These are phyloP conservation scores for Crepidotus variabilis DNA, from an alignment of 768 basidiomycete genomes.

Conservation along the genomic window DNA sequence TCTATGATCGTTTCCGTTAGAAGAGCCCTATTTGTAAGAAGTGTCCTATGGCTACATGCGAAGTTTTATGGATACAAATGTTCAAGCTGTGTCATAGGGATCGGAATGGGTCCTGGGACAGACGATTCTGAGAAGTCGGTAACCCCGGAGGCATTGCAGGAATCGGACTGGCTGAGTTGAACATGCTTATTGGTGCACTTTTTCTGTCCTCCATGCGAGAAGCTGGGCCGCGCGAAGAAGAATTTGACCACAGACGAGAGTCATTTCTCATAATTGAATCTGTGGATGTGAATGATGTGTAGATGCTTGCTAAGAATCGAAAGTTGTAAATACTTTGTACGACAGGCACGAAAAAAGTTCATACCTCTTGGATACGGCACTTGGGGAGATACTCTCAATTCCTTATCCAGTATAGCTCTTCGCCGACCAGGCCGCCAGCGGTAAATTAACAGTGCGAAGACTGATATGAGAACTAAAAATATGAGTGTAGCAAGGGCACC, in stretches of 20 bases:
- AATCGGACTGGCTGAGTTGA: not conserved
- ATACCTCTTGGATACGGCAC: too few species aligned
- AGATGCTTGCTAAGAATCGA: constrained; percentile 24
- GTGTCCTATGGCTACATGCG: too few species aligned
- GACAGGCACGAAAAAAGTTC: too few species aligned
- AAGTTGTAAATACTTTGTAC: not conserved
- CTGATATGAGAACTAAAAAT: constrained; percentile 9
- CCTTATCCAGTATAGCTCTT: not conserved
- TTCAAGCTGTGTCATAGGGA: not conserved
- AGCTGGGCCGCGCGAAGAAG: constrained; percentile 20
- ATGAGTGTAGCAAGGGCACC: constrained; percentile 6
- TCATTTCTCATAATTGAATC: constrained; percentile 31
- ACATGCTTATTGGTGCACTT: constrained; percentile 8
- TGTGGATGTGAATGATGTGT: constrained; percentile 31
- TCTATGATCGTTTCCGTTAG: not conserved
- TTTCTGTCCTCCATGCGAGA: constrained; percentile 13
- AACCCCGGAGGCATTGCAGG: not conserved
- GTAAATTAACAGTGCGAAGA: constrained; percentile 9
- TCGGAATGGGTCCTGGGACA: not conserved
- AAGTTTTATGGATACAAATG: not conserved
- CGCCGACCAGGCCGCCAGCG: constrained; percentile 5
- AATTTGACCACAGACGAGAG: constrained; percentile 22
- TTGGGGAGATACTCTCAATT: not conserved
- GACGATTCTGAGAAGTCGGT: not conserved
- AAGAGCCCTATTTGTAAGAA: too few species aligned